Evolutionary conservation across 768 basidiomycete genomes (phyloP), one percentile per base, ranked within the genome.

Genomic region (Rhizopogon vulgaris): DNA sequence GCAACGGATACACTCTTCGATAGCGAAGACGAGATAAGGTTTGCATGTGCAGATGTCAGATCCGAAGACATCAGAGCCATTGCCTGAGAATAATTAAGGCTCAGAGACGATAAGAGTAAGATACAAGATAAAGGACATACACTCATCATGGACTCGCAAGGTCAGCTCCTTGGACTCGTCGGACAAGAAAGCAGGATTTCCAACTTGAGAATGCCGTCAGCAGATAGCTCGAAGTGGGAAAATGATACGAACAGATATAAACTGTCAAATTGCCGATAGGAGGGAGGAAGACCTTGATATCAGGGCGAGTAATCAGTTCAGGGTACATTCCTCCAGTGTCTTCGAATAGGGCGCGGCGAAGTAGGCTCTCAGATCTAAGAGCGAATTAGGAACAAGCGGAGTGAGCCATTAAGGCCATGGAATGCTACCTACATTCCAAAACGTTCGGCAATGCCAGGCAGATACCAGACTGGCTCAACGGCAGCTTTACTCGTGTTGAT

Each of bases 261-360:
- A 90, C 91, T 0, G 94, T 94, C 54, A 90, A 64, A 41, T 83
- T 83, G 0, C 94, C 95, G 52, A 98, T 97, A 0, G 95, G 95
- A 0, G 95, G 95, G 0, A 97, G 76, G 78, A 96, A 97, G 18
- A 94, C 80, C 66, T 94, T 94, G 74, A 98, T 87, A 62, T 97
- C 95, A 0, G 93, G 89, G 18, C 94, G 83, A 6, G 95, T 97
- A 62, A 98, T 85, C 28, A 98, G 79, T 61, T 98, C 95, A 3
- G 94, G 94, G 66, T 90, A 93, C 87, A 91, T 92, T 62, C 93
- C 92, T 59, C 91, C 93, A 0, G 92, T 95, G 57, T 96, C 95
- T 66, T 98, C 95, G 58, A 97, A 98, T 36, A 98, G 75, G 0
- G 90, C 87, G n/a, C 95, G 78, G 17, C 95, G 83, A 3, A 98